Percentiles rank a stretch among this genome's conserved stretches.
Evolutionary conservation across 495 filamentous ascomycete species (phyloP).

Genomic region (Neurospora terricola): DNA sequence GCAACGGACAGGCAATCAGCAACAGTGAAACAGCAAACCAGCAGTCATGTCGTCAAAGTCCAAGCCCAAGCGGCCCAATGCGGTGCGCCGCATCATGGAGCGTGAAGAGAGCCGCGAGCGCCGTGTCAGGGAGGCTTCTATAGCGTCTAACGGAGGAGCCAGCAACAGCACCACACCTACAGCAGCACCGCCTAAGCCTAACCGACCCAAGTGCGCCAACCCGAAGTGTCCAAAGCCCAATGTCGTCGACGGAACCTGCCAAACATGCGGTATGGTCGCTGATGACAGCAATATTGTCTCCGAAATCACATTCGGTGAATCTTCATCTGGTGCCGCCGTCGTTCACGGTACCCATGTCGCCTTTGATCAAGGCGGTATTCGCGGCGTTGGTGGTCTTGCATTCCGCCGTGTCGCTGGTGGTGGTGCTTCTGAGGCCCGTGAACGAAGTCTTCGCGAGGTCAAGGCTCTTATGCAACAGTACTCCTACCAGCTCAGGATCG

Average conservation of each 20-base stretch:
- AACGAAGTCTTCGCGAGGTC: conserved; percentile 59
- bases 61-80: conserved; percentile 18
- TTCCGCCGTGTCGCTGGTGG: conserved; percentile 30
- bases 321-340: conserved; percentile 70
- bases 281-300: conserved; percentile 79
- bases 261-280: conserved; percentile 71
- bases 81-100: conserved; percentile 22
- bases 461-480: conserved; percentile 34
- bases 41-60: conserved; percentile 9
- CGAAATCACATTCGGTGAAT: conserved; percentile 84
- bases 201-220: conserved; percentile 16
- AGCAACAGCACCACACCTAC: background rate
- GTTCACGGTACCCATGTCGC: conserved; percentile 83
- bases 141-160: background rate
- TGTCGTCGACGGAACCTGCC: conserved; percentile 54
- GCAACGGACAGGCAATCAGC: background rate
- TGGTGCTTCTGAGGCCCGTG: conserved; percentile 41
- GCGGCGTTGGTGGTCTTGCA: conserved; percentile 31
- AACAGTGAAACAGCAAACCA: background rate
- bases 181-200: background rate
- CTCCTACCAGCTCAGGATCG: conserved; percentile 42
- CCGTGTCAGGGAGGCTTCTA: conserved; percentile 15
- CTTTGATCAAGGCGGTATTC: conserved; percentile 57
- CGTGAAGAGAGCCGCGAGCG: conserved; percentile 17
- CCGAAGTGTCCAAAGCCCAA: conserved; percentile 27